phyloP scores from a whole-genome alignment of 768 basidiomycete species.

The Phaeotremella fagi region DNA sequence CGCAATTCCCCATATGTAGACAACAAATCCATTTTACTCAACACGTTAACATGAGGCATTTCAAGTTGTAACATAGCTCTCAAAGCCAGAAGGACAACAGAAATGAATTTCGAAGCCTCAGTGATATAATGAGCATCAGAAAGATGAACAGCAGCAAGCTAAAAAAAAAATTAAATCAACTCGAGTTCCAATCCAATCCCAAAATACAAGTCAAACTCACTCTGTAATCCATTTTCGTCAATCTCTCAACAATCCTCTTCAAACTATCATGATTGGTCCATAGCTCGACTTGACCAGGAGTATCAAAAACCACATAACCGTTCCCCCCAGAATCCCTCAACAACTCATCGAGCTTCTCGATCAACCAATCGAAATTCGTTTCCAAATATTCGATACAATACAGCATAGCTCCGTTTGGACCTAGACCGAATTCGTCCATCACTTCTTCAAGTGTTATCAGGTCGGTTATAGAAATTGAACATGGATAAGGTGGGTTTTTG shows the following conservation, averaged over 20 bases:
- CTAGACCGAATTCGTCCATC: conserved; percentile 76
- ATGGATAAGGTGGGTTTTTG: conserved; percentile 82
- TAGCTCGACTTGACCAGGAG: conserved; percentile 95
- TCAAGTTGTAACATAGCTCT: conserved; percentile 98
- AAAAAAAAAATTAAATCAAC: conserved; percentile 1
- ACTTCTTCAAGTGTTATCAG: conserved; percentile 82
- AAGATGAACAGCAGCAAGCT: conserved; percentile 91
- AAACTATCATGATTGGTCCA: conserved; percentile 92
- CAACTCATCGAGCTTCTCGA: conserved; percentile 57
- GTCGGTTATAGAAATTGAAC: conserved; percentile 74
- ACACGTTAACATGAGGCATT: conserved; percentile 94
- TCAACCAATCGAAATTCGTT: conserved; percentile 72
- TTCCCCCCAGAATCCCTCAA: conserved; percentile 59
- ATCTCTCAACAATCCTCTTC: conserved; percentile 67
- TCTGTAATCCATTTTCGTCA: conserved; percentile 73
- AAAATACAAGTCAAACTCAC: conserved; percentile 59
- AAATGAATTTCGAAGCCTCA: conserved; percentile 90
- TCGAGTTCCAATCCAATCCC: not conserved
- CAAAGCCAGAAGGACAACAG: conserved; percentile 81
- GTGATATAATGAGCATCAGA: conserved; percentile 98
- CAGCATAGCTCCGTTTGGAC: conserved; percentile 93
- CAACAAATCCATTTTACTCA: conserved; percentile 92
- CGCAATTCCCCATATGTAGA: conserved; percentile 85
- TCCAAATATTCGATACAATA: conserved; percentile 97
- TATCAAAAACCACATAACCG: conserved; percentile 86